A percentile compares a stretch with the other conserved stretches of the same genome.
phyloP scores from a whole-genome alignment of 768 basidiomycete species.

The Phlebiopsis gigantea region DNA sequence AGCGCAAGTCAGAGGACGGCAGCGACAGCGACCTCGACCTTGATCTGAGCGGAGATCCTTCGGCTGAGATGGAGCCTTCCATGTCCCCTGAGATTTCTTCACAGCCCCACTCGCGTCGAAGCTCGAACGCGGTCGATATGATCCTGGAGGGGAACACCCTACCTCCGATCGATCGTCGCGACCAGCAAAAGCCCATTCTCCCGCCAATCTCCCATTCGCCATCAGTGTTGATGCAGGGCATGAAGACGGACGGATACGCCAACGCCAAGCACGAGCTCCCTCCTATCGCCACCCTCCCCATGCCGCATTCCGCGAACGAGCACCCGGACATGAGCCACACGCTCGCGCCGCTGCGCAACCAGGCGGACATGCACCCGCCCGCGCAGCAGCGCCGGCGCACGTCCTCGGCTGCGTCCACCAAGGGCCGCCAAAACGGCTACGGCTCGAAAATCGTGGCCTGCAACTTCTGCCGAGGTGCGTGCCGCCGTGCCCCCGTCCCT shows the following conservation, averaged over 20 bases:
- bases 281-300: constrained; percentile 16
- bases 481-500: constrained; percentile 2
- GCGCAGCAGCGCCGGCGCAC: constrained; percentile 55
- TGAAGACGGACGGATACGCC: neutral
- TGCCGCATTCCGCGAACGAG: neutral
- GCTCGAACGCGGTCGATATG: constrained; percentile 16
- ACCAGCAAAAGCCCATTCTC: constrained; percentile 18
- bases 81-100: constrained; percentile 48
- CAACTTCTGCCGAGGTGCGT: constrained; percentile 81
- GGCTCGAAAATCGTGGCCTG: constrained; percentile 87
- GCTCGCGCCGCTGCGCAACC: constrained; percentile 20
- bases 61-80: constrained; percentile 41
- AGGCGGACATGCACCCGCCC: constrained; percentile 20
- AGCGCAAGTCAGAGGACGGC: constrained; percentile 51
- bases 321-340: constrained; percentile 6
- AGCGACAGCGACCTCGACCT: constrained; percentile 43
- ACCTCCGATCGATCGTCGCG: constrained; percentile 9
- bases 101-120: constrained; percentile 23
- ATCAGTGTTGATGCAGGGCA: constrained; percentile 5
- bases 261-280: constrained; percentile 14
- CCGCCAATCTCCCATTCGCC: constrained; percentile 17
- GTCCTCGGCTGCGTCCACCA: constrained; percentile 57
- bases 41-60: constrained; percentile 54
- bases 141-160: constrained; percentile 21
- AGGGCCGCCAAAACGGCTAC: constrained; percentile 55